Evolutionary conservation across 768 basidiomycete genomes (phyloP).

Genomic region (Leccinum arenicola): DNA sequence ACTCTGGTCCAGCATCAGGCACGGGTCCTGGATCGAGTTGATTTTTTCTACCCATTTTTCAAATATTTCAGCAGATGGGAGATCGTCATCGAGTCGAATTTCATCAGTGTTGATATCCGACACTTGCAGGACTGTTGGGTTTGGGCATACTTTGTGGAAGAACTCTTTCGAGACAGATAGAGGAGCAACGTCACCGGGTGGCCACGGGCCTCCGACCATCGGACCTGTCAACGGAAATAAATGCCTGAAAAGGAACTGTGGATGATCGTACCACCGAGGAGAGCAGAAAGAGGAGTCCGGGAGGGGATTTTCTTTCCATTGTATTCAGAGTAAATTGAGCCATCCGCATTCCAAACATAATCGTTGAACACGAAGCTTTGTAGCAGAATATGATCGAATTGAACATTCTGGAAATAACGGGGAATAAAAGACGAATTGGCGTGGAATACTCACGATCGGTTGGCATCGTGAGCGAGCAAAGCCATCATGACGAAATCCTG

Average conservation of each 20-base stretch:
- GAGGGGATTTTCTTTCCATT: conserved; percentile 38
- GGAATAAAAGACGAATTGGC: neutral
- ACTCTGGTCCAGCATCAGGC: conserved; percentile 35
- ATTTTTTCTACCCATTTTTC: conserved; percentile 40
- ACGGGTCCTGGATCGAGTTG: conserved; percentile 35
- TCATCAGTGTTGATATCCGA: conserved; percentile 28
- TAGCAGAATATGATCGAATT: neutral
- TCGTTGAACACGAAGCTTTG: conserved; percentile 43
- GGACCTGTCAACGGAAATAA: conserved; percentile 32
- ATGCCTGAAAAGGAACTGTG: neutral
- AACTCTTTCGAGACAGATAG: conserved; percentile 35
- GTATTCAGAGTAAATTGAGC: conserved; percentile 36
- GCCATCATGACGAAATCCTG: conserved; percentile 38
- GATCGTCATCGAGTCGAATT: conserved; percentile 22
- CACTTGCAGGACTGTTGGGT: conserved; percentile 33
- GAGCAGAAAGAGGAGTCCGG: conserved; percentile 39
- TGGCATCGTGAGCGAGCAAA: conserved; percentile 33
- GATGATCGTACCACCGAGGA: conserved; percentile 34
- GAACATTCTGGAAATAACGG: neutral
- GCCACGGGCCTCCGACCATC: conserved; percentile 40
- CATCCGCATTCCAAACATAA: conserved; percentile 39
- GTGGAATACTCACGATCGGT: conserved; percentile 32
- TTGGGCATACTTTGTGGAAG: conserved; percentile 40
- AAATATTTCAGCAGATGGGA: conserved; percentile 31
- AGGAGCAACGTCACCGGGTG: conserved; percentile 29